Evolutionary conservation across 768 basidiomycete species (phyloP).

Genomic region (Lentinula lateritia): DNA sequence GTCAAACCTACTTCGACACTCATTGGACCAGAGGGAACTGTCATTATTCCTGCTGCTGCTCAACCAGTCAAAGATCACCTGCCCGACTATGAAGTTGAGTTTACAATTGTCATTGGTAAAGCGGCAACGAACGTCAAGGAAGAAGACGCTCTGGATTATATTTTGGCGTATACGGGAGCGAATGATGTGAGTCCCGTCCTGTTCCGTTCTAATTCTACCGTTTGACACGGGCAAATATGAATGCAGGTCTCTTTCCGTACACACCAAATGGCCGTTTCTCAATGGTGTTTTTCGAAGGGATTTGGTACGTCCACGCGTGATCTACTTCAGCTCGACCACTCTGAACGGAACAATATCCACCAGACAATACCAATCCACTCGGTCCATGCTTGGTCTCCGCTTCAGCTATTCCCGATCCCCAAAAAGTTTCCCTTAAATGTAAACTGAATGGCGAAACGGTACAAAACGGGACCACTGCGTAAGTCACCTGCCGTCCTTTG

Average conservation of each 20-base stretch:
- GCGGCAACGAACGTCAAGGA: slow-evolving; percentile 75
- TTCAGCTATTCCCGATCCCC: slow-evolving; percentile 58
- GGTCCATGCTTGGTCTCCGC: slow-evolving; percentile 79
- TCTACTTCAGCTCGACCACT: neutral
- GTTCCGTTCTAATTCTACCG: neutral
- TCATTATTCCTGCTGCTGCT: slow-evolving; percentile 60
- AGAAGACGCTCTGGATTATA: slow-evolving; percentile 78
- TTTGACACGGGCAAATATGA: neutral
- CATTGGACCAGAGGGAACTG: slow-evolving; percentile 63
- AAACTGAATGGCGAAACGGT: slow-evolving; percentile 60
- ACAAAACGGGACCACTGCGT: slow-evolving; percentile 81
- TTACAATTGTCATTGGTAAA: slow-evolving; percentile 81
- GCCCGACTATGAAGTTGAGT: slow-evolving; percentile 80
- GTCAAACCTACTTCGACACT: slow-evolving; percentile 71
- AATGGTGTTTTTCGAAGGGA: slow-evolving; percentile 86
- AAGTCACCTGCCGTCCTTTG: slow-evolving; percentile 18
- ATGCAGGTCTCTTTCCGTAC: slow-evolving; percentile 74
- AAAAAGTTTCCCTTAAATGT: slow-evolving; percentile 55
- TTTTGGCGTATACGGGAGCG: slow-evolving; percentile 75
- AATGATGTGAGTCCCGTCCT: slow-evolving; percentile 50
- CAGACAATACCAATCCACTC: slow-evolving; percentile 67
- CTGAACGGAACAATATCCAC: neutral
- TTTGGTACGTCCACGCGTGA: slow-evolving; percentile 48
- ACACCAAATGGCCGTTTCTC: slow-evolving; percentile 73
- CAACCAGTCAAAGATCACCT: slow-evolving; percentile 68